Conservation (phyloP, 495 filamentous ascomycete species). For the Aspergillus indologenus region DNA sequence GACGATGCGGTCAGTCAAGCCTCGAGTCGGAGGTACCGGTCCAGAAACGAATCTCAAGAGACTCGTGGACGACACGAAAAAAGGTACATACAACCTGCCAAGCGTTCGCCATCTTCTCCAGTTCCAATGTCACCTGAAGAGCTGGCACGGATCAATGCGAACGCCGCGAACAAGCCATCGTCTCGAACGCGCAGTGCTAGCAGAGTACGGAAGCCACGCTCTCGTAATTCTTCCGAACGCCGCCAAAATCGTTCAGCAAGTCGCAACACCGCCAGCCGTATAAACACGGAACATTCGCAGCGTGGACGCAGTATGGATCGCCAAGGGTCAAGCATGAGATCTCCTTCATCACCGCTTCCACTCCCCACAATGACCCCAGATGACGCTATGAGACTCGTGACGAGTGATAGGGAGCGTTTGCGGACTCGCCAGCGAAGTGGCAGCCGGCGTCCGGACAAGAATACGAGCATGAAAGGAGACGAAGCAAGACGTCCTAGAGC, state of each 20-base stretch:
- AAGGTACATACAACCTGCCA: slow-evolving; percentile 74
- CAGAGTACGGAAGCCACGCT: slow-evolving; percentile 34
- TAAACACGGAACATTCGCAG: slow-evolving; percentile 39
- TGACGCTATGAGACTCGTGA: slow-evolving; percentile 59
- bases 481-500: slow-evolving; percentile 43
- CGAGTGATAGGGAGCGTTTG: slow-evolving; percentile 60
- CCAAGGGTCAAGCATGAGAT: slow-evolving; percentile 59
- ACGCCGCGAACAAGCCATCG: slow-evolving; percentile 39
- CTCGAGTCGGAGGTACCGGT: slow-evolving; percentile 39
- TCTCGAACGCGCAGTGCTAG: slow-evolving; percentile 41
- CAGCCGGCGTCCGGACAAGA: slow-evolving; percentile 47
- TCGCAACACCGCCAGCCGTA: slow-evolving; percentile 45
- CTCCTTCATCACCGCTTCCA: slow-evolving; percentile 78
- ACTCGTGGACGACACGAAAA: slow-evolving; percentile 62
- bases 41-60: slow-evolving; percentile 63
- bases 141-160: slow-evolving; percentile 53
- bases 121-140: slow-evolving; percentile 91
- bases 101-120: slow-evolving; percentile 84
- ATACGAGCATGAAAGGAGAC: slow-evolving; percentile 43
- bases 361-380: slow-evolving; percentile 50
- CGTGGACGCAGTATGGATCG: slow-evolving; percentile 55
- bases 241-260: slow-evolving; percentile 41
- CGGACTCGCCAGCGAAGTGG: slow-evolving; percentile 57
- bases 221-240: slow-evolving; percentile 31
- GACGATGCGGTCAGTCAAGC: slow-evolving; percentile 48